Percentiles rank a stretch among this genome's conserved stretches.
Conservation (phyloP, 441 rosid genomes). For the Metrosideros polymorpha region DNA sequence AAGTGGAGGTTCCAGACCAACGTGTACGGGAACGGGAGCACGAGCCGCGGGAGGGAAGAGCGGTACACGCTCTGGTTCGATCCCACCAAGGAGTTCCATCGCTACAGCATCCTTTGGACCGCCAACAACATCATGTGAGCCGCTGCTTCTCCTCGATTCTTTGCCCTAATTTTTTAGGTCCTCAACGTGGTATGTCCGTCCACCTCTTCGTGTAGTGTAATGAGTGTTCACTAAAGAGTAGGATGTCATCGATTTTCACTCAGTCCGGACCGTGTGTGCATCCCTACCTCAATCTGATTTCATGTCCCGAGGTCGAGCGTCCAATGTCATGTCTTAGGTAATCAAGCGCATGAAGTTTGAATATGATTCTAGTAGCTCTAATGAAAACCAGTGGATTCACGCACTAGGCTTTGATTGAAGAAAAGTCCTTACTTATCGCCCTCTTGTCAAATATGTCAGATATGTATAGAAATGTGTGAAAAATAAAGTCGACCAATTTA, state of each 20-base stretch:
- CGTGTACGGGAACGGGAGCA: slow-evolving; percentile 96
- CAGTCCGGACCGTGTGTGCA: no score
- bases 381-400: no score
- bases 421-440: no score
- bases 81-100: slow-evolving; percentile 88
- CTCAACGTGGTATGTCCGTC: background rate
- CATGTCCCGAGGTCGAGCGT: no score
- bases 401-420: no score
- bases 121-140: slow-evolving; percentile 79
- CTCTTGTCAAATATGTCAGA: no score
- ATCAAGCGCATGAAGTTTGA: no score
- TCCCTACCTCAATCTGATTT: no score
- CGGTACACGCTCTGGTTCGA: slow-evolving; percentile 96
- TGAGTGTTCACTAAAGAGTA: background rate
- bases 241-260: no score
- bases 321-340: no score
- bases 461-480: no score
- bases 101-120: slow-evolving; percentile 92
- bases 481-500: background rate
- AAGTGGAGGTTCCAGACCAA: slow-evolving; percentile 99
- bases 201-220: background rate
- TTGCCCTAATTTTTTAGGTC: background rate
- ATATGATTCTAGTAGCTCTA: no score
- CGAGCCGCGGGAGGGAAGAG: slow-evolving; percentile 87
- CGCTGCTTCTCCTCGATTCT: background rate